Base-by-base conservation (phyloP, 2,329 filamentous ascomycete genomes). In the Colletotrichum sp. region DNA sequence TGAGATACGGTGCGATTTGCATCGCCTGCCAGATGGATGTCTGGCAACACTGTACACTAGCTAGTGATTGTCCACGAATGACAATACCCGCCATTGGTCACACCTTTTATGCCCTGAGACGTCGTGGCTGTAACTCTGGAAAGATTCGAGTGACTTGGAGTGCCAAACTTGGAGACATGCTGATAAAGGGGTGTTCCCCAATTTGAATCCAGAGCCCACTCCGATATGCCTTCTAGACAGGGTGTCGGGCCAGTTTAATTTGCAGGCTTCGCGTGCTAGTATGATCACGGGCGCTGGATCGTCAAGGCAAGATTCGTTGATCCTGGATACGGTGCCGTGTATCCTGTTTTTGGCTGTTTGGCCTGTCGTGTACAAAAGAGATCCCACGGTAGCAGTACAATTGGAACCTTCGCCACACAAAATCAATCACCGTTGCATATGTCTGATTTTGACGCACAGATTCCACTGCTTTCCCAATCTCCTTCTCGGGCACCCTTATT, bases 41-140 rank as follows among this genome's bases (percentile, higher is more conserved):
- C 59, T 61, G 63, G 63, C 29, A 11, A 61, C 16, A 62, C 19
- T 75, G 72, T 75, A 75, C 69, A 68, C 29, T 68, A 68, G 62
- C 52, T 55, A 72, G 25, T 27, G 8, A 30, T 72, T 30, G 25
- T 75, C 62, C 6, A 75, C n/a, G 36, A 63, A 72, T 34, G 69
- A 62, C 69, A 63, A 67, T 67, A n/a, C 22, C 25, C 32, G 30
- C 27, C 39, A 30, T 70, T 39, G 55, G 22, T 29, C 44, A 30
- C 2, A 12, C 25, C n/a, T 12, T 29, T 22, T 27, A 15, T 25
- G 8, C 16, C n/a, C 22, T 29, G 16, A 39, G 62, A 8, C n/a
- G 29, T 63, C 12, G 59, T 63, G 59, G 44, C 55, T 59, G 13
- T 19, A 59, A 29, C 3, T 22, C 19, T 22, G 22, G 44, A 52